Percentiles rank a stretch among this genome's conserved stretches.
Evolutionary conservation across 1,284 basidiomycete species (phyloP).

Genomic region (Erythrobasidium hasegawianum): DNA sequence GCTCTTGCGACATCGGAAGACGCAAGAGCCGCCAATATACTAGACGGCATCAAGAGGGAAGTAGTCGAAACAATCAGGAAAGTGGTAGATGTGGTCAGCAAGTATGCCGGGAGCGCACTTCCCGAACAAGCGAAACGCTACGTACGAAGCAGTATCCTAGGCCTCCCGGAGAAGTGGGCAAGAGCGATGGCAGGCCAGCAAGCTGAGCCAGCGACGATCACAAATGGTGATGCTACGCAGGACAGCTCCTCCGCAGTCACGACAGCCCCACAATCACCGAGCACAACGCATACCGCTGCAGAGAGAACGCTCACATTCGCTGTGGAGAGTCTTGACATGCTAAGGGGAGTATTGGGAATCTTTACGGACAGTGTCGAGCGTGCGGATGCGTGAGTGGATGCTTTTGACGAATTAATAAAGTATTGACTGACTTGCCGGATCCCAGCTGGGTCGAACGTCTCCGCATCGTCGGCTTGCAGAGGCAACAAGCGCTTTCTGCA

Average conservation of each 20-base stretch:
- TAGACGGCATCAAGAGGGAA: conserved; percentile 70
- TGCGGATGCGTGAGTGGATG: conserved; percentile 76
- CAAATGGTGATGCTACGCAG: background rate
- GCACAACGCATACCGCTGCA: conserved; percentile 60
- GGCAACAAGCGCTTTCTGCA: conserved; percentile 49
- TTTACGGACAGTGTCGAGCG: conserved; percentile 81
- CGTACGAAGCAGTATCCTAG: conserved; percentile 75
- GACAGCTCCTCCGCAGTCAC: conserved; percentile 42
- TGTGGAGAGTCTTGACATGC: conserved; percentile 86
- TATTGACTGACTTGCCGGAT: too few relatives aligned
- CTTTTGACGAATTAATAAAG: too few relatives aligned
- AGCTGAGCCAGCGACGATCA: conserved; percentile 2
- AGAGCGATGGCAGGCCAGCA: conserved; percentile 44
- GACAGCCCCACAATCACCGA: conserved; percentile 22
- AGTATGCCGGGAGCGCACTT: conserved; percentile 75
- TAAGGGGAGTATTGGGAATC: conserved; percentile 76
- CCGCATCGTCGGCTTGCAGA: conserved; percentile 67
- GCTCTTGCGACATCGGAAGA: conserved; percentile 52
- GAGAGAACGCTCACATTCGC: conserved; percentile 77
- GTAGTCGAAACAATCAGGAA: conserved; percentile 80
- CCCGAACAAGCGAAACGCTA: conserved; percentile 74
- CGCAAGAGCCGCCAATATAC: conserved; percentile 58
- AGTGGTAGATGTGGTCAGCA: conserved; percentile 80
- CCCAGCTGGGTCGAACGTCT: conserved; percentile 78
- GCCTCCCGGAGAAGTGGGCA: conserved; percentile 75